Base-by-base conservation (phyloP, 2,329 filamentous ascomycete genomes). In the Rutstroemia sp. region DNA sequence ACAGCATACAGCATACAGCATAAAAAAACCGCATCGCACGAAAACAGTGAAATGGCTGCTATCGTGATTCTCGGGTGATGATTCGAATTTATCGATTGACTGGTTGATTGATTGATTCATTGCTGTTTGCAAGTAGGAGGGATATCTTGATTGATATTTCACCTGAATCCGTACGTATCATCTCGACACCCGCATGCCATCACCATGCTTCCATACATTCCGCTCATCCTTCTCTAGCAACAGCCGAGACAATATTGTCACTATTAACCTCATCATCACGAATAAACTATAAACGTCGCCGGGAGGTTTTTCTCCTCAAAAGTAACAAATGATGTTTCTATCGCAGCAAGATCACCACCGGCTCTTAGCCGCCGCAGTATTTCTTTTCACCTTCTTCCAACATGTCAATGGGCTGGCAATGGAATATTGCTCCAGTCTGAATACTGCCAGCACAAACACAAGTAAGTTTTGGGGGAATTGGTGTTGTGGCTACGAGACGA, bases 371-470 rank as follows among this genome's bases (percentile, higher is more conserved):
- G 57, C 56, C 25, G 67, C 66, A 2, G 14, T 62, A 21, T 50
- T 47, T 44, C 17, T 65, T 40, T 16, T 61, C 48, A 48, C 25
- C 44, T 27, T 61, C 23, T 21, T 60, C 51, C 39, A 38, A 16
- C 54, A 58, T 21, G 59, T 51, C 16, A 60, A 61, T 34, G 64
- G 63, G 17, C 25, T 62, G 0, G 40, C 17, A 1, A 52, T 61
- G 2, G 40, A 53, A 36, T 79, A 77, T 60, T 80, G 77, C 63
- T 73, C 77, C 39, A 73, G 61, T 38, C 61, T 75, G 49, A 79
- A 79, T 61, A 79, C 77, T 1, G 76, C 69, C 16, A 65, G 67
- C 14, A 73, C 70, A 27, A 48, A 57, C 54, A 67, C 67, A n/a
- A 75, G 76, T 78, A 69, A 68, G 76, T 73, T 42, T 46, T 21